phyloP scores from a whole-genome alignment of 768 basidiomycete genomes.

The Chalciporus sphaerocephalus region DNA sequence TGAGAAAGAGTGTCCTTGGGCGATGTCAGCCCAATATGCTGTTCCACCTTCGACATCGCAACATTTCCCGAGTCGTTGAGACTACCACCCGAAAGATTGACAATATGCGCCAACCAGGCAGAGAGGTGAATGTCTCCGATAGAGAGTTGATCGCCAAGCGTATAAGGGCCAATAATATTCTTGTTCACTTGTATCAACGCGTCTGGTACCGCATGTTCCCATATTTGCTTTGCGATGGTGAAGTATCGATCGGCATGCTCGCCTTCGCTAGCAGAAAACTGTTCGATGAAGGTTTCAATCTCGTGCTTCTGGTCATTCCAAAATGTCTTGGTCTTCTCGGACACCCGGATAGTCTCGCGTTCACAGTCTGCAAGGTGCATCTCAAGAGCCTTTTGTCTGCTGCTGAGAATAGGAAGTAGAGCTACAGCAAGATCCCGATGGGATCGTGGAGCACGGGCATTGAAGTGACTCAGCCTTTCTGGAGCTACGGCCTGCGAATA shows the following conservation, averaged over 20 bases:
- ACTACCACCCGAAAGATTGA: conserved; percentile 52
- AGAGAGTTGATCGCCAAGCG: conserved; percentile 76
- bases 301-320: conserved; percentile 55
- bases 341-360: conserved; percentile 44
- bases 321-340: conserved; percentile 57
- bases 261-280: conserved; percentile 44
- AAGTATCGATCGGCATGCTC: conserved; percentile 48
- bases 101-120: conserved; percentile 66
- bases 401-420: conserved; percentile 39
- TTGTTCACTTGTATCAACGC: conserved; percentile 47
- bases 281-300: conserved; percentile 40
- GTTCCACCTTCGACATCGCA: conserved; percentile 49
- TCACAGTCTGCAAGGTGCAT: conserved; percentile 51
- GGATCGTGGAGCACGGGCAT: conserved; percentile 54
- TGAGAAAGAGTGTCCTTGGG: conserved; percentile 38
- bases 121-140: conserved; percentile 78
- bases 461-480: conserved; percentile 51
- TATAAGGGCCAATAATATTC: conserved; percentile 60
- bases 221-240: conserved; percentile 43
- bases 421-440: conserved; percentile 45
- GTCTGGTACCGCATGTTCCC: conserved; percentile 47
- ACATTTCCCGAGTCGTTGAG: conserved; percentile 47
- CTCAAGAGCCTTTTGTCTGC: conserved; percentile 47
- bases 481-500: conserved; percentile 65
- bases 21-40: conserved; percentile 40